Conservation (phyloP, 2,329 filamentous ascomycete genomes). For the Plectosphaerella cucumerina region DNA sequence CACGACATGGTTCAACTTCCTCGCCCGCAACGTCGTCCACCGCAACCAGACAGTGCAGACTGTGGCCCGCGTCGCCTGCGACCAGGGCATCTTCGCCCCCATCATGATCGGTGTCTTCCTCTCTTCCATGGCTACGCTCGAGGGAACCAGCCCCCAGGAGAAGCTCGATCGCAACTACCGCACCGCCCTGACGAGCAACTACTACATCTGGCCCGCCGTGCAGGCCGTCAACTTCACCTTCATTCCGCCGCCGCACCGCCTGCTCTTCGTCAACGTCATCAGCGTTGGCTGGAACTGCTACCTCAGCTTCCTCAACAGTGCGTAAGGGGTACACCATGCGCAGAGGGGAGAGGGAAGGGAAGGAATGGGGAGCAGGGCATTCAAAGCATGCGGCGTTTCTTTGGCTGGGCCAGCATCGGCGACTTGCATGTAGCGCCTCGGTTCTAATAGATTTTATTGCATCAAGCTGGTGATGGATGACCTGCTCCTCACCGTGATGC, state of each 20-base stretch:
- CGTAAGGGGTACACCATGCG: slow-evolving; percentile 20
- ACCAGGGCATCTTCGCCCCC: slow-evolving; percentile 83
- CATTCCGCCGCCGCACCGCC: slow-evolving; percentile 75
- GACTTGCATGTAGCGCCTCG: too few relatives aligned
- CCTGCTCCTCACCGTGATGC: too few relatives aligned
- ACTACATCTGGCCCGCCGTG: slow-evolving; percentile 82
- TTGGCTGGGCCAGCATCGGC: too few relatives aligned
- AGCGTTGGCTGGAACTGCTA: slow-evolving; percentile 65
- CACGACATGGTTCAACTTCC: slow-evolving; percentile 80
- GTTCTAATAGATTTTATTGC: too few relatives aligned
- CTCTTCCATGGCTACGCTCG: slow-evolving; percentile 76
- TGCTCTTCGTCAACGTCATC: slow-evolving; percentile 83
- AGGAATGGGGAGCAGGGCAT: not conserved
- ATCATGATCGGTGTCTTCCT: slow-evolving; percentile 79
- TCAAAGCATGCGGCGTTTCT: too few relatives aligned
- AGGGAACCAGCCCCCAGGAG: slow-evolving; percentile 57
- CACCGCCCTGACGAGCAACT: slow-evolving; percentile 74
- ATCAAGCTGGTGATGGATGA: too few relatives aligned
- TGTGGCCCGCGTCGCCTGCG: slow-evolving; percentile 70
- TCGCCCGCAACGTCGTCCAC: slow-evolving; percentile 65
- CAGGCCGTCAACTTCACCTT: slow-evolving; percentile 86
- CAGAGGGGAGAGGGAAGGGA: not conserved
- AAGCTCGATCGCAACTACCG: slow-evolving; percentile 70
- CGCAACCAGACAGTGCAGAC: slow-evolving; percentile 67
- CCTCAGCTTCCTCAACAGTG: slow-evolving; percentile 57